Evolutionary conservation across 805 yeast species (phyloP).

Genomic region (Ogataea methylovora): DNA sequence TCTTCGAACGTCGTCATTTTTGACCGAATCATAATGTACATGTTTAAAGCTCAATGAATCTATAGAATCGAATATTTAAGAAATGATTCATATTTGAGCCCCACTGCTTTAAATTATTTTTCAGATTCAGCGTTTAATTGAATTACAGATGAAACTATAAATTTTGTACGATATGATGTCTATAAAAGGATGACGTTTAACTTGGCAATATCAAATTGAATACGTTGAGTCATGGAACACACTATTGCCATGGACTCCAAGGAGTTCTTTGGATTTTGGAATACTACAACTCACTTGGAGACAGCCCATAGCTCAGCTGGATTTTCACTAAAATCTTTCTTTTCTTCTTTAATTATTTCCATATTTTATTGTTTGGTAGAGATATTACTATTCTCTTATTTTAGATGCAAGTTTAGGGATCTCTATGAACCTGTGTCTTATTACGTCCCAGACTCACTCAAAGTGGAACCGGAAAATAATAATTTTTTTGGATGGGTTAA

Average conservation of each 20-base stretch:
- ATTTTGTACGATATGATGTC: too few species aligned
- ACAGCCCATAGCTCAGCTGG: slow-evolving; percentile 32
- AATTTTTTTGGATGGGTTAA: slow-evolving; percentile 52
- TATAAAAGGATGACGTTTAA: too few species aligned
- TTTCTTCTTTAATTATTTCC: slow-evolving; percentile 50
- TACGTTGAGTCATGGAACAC: too few species aligned
- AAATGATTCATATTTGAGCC: too few species aligned
- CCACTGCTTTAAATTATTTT: too few species aligned
- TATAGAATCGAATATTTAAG: too few species aligned
- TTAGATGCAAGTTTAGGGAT: slow-evolving; percentile 26
- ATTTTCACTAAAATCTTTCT: slow-evolving; percentile 45
- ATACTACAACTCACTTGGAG: slow-evolving; percentile 10
- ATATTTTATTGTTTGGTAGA: slow-evolving; percentile 47
- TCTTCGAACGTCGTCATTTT: too few species aligned
- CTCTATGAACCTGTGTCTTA: slow-evolving; percentile 52
- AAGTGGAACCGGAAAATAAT: slow-evolving; percentile 29
- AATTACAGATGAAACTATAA: too few species aligned
- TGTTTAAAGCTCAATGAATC: too few species aligned
- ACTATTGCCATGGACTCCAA: not conserved
- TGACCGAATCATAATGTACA: too few species aligned
- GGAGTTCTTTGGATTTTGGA: not conserved
- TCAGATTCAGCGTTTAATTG: too few species aligned
- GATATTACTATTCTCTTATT: slow-evolving; percentile 30
- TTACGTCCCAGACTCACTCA: slow-evolving; percentile 32
- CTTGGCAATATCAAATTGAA: too few species aligned